Base-by-base conservation (phyloP, 208 protist genomes). In the Entamoeba invadens region DNA sequence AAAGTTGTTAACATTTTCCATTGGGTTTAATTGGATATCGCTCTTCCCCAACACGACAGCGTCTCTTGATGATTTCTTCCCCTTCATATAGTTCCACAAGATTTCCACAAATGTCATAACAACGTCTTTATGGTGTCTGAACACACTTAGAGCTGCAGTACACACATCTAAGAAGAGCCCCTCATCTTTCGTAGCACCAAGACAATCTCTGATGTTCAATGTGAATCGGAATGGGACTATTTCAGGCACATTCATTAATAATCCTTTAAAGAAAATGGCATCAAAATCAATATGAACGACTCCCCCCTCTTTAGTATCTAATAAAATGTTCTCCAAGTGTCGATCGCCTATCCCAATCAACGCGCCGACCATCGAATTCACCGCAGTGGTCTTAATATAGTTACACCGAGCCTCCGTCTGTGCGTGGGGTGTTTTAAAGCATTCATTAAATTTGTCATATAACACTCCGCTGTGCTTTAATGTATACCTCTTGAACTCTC, bases 271-370 rank as follows among this genome's bases (percentile, higher is more conserved):
- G 45, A 94, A 94, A 5, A 92, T 35, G 4, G 16, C 45, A 42
- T 94, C 44, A 68, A 94, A 94, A 91, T 94, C 94, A 94, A 93
- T 47, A 91, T 94, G 91, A 8, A 68, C 21, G 45, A 44, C 1
- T 6, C 4, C 3, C 16, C 91, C 94, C 38, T 16, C 72, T 10
- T 51, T 46, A 25, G 6, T 46, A 4, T 93, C n/a, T 10, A 94
- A 44, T 46, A 93, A 91, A 91, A 94, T 94, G 44, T 94, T 94
- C 18, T 93, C 45, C 2, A 93, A 46, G 44, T 94, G 94, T 4
- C 94, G 77, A 93, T 94, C 94, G 21, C 94, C 94, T 6, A 94
- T 44, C 12, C 94, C 94, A n/a, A 94, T 35, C 35, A 93, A 35
- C 16, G 44, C 45, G n/a, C 94, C 91, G 8, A 94, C 1, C 5